Base-by-base conservation (phyloP, 768 basidiomycete species). In the Russula ochroleuca region DNA sequence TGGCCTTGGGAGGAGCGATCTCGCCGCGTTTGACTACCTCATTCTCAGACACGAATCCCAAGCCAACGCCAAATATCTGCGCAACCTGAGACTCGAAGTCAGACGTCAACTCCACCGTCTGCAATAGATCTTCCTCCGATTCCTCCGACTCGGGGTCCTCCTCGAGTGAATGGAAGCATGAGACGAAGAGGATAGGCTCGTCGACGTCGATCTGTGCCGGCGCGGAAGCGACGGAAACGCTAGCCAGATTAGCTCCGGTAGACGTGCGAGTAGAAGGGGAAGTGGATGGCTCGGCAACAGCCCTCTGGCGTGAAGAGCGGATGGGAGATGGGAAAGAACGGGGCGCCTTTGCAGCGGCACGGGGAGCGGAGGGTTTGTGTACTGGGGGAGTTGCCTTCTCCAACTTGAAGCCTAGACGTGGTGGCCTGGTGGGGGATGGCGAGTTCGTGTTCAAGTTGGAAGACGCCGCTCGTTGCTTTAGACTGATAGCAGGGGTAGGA, bases 101-200 rank as follows among this genome's bases (percentile, higher is more conserved):
- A 28, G 40, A 43, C 13, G 23, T 28, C 47, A 15, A n/a, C n/a
- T 64, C 59, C 40, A n/a, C 25, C 11, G 17, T 15, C 37, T 40
- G 17, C 8, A 14, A 21, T 19, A 15, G n/a, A 6, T 55, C 53
- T 15, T 41, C 40, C 33, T 56, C n/a, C n/a, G n/a, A n/a, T n/a
- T n/a, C n/a, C n/a, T n/a, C 53, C 0, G 33, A n/a, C 1, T 35
- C 40, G 5, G 63, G 13, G 28, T 64, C 48, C 1, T 61, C 63
- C 7, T 40, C 59, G 40, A 55, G 33, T 7, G 63, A 41, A 23
- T 50, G 58, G 59, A 64, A 60, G 14, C 63, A 64, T 1, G 53
- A 38, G 0, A 10, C 63, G 7, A 38, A 49, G 40, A 60, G 63
- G 48, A 64, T 6, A 23, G 31, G 59, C 1, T 43, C 17, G 4